phyloP scores from a whole-genome alignment of 169 alveolate species.

The Babesia divergens region DNA sequence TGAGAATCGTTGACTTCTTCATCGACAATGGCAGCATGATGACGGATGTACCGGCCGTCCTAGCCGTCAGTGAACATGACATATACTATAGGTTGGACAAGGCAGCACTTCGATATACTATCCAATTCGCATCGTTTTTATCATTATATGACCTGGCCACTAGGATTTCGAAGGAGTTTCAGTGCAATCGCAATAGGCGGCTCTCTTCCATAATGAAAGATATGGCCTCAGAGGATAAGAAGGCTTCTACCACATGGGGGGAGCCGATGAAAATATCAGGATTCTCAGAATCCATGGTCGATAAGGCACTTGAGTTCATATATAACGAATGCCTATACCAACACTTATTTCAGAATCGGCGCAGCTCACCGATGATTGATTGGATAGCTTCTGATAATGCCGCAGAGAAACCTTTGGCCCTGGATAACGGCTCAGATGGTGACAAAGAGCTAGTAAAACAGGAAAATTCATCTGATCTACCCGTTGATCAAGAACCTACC shows the following conservation, averaged over 20 bases:
- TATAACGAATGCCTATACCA: conserved; percentile 46
- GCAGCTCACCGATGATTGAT: neutral
- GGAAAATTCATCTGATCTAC: too few relatives aligned
- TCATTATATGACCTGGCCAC: conserved; percentile 29
- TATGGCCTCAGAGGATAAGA: neutral
- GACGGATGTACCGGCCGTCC: conserved; percentile 11
- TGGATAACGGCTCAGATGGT: too few relatives aligned
- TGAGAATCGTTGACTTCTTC: conserved; percentile 45
- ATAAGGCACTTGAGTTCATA: conserved; percentile 20
- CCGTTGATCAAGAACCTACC: too few relatives aligned
- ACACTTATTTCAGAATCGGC: conserved; percentile 17
- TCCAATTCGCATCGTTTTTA: conserved; percentile 3
- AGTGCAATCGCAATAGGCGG: conserved; percentile 4
- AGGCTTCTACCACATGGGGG: conserved; percentile 41
- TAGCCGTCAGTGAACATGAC: conserved; percentile 50
- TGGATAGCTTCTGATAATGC: too few relatives aligned
- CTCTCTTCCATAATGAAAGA: neutral
- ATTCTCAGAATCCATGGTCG: neutral
- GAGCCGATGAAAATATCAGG: conserved; percentile 41
- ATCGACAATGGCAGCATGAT: conserved; percentile 26
- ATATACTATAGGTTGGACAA: conserved; percentile 51
- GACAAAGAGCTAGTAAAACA: too few relatives aligned
- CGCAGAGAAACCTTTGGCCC: too few relatives aligned
- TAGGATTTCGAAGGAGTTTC: conserved; percentile 36
- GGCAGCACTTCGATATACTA: conserved; percentile 34